Conservation (phyloP, 2,329 filamentous ascomycete species). For the Pseudocercospora crystallina region DNA sequence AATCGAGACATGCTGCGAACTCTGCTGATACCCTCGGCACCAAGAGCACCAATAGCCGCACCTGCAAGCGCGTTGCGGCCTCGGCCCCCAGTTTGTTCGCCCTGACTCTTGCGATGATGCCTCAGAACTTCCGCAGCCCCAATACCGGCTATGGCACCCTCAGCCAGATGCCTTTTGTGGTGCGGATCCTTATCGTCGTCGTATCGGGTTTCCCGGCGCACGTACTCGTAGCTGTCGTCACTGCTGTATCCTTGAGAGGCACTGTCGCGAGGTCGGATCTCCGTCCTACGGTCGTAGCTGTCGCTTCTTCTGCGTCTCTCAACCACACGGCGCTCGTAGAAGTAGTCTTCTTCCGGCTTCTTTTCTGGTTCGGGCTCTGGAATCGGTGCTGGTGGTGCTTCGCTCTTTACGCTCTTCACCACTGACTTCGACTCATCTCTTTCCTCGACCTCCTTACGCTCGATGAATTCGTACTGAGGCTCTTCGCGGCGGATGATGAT, state of each 20-base stretch:
- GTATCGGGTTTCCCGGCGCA: slow-evolving; percentile 46
- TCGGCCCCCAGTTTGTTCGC: slow-evolving; percentile 53
- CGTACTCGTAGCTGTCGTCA: slow-evolving; percentile 62
- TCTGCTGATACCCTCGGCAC: slow-evolving; percentile 57
- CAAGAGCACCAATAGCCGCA: slow-evolving; percentile 61
- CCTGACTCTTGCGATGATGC: slow-evolving; percentile 57
- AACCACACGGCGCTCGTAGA: slow-evolving; percentile 58
- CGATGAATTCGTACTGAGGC: slow-evolving; percentile 60
- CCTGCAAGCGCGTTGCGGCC: slow-evolving; percentile 58
- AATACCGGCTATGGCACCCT: slow-evolving; percentile 60
- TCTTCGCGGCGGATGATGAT: slow-evolving; percentile 58
- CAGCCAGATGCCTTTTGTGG: slow-evolving; percentile 59
- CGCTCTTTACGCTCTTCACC: slow-evolving; percentile 36
- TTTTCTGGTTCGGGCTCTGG: slow-evolving; percentile 32
- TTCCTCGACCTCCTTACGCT: slow-evolving; percentile 54
- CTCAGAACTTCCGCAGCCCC: slow-evolving; percentile 62
- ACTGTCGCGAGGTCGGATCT: slow-evolving; percentile 54
- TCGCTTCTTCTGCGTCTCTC: slow-evolving; percentile 49
- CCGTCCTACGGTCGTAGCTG: slow-evolving; percentile 43
- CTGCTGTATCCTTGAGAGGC: slow-evolving; percentile 55
- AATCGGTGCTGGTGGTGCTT: slow-evolving; percentile 38
- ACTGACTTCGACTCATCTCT: slow-evolving; percentile 48
- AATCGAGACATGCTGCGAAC: slow-evolving; percentile 42
- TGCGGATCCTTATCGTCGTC: slow-evolving; percentile 44
- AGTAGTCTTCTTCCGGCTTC: slow-evolving; percentile 57